Base-by-base conservation (phyloP, 352 stramenopile genomes). In the Phytopythium oedochilum region DNA sequence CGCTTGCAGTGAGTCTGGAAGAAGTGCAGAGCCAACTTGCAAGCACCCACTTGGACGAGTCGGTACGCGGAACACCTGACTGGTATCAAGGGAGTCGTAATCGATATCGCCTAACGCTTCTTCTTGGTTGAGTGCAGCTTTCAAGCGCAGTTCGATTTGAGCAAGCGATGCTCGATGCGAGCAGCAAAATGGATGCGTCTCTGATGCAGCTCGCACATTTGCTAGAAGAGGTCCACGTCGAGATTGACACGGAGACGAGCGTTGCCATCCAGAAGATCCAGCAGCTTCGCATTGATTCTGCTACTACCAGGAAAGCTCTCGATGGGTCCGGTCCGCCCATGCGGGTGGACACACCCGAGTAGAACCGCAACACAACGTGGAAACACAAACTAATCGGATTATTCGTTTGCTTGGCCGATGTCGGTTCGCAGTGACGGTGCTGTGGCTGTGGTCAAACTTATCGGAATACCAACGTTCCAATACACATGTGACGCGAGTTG, bases 201-300 rank as follows among this genome's bases (percentile, higher is more conserved):
- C 36, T 83, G n/a, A 50, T 83, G 8, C 70, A 83, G 55, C 59
- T 74, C 8, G 65, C 64, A 4, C 54, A 76, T 28, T 50, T 77
- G 7, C 55, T 75, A 11, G 63, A 76, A 22, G 58, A 74, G 31
- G 44, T 83, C 18, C 53, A 71, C 22, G 53, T 54, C 4, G 70
- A 83, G 55, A 47, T 80, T 15, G 64, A 71, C 55, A 63, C 64
- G 0, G 68, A 78, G 32, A 71, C 73, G 1, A 83, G 73, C 29
- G 55, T 78, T 10, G 55, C 53, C 23, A 71, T 75, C 36, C 68
- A 80, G 43, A 59, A 55, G 17, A 76, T 83, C 35, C 73, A 83
- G 57, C 53, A 72, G 18, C 38, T 63, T 42, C 61, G 64, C 12
- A 10, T 69, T 3, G 36, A 42, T 22, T 46, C 38, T 11, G 20